Evolutionary conservation across 2,329 filamentous ascomycete genomes (phyloP).

Genomic region (Neodidymelliopsis sp.): DNA sequence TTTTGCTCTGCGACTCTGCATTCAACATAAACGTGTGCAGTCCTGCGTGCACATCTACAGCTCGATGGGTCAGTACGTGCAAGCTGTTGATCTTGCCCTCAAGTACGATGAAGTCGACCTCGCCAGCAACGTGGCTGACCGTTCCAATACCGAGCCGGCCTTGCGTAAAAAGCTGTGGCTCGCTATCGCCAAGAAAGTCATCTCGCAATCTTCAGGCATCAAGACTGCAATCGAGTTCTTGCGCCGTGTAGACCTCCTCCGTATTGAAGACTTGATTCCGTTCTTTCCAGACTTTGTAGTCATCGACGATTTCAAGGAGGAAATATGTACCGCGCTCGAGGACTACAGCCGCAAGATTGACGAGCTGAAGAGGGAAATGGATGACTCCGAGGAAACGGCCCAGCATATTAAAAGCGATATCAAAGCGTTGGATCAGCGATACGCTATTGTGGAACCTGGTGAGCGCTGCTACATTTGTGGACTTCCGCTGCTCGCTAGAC

Average conservation of each 20-base stretch:
- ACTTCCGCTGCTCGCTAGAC: slow-evolving; percentile 82
- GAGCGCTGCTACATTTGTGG: slow-evolving; percentile 92
- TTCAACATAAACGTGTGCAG: slow-evolving; percentile 90
- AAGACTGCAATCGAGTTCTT: slow-evolving; percentile 89
- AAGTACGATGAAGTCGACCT: slow-evolving; percentile 90
- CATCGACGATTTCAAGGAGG: slow-evolving; percentile 98
- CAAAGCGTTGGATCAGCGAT: slow-evolving; percentile 81
- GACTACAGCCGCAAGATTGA: slow-evolving; percentile 94
- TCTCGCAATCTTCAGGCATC: slow-evolving; percentile 84
- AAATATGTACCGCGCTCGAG: slow-evolving; percentile 92
- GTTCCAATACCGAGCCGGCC: slow-evolving; percentile 77
- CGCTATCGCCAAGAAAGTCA: slow-evolving; percentile 92
- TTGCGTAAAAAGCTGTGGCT: slow-evolving; percentile 96
- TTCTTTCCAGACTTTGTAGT: slow-evolving; percentile 99
- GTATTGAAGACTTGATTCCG: slow-evolving; percentile 95
- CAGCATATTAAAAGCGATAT: slow-evolving; percentile 92
- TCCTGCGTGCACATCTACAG: slow-evolving; percentile 98
- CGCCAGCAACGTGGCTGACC: slow-evolving; percentile 86
- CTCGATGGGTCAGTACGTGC: slow-evolving; percentile 91
- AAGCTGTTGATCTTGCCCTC: slow-evolving; percentile 90
- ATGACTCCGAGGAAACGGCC: slow-evolving; percentile 87
- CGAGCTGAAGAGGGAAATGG: slow-evolving; percentile 89
- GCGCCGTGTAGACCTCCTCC: slow-evolving; percentile 86
- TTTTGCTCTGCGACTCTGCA: slow-evolving; percentile 93
- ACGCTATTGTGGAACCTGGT: slow-evolving; percentile 95